phyloP scores from a whole-genome alignment of 768 basidiomycete genomes.

The Mycena venus region DNA sequence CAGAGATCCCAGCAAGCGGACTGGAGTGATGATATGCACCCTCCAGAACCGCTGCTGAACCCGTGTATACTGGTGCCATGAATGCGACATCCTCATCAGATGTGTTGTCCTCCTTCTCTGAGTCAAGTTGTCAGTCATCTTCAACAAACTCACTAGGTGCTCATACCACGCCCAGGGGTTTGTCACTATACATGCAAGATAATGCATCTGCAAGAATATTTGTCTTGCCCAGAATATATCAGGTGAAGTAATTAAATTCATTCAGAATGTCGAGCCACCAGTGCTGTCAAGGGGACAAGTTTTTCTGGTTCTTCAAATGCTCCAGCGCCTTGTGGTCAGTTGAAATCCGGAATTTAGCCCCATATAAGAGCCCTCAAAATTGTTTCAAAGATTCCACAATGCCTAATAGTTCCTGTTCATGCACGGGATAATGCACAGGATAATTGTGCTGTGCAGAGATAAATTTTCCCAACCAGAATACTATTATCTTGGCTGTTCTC shows the following conservation, averaged over 20 bases:
- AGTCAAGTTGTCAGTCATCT: neutral
- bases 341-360: constrained; percentile 41
- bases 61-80: constrained; percentile 21
- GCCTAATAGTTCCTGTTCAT: constrained; percentile 54
- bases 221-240: constrained; percentile 43
- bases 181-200: constrained; percentile 37
- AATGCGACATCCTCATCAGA: constrained; percentile 7
- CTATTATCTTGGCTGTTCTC: constrained; percentile 41
- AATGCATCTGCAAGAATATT: constrained; percentile 50
- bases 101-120: neutral
- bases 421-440: no score
- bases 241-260: constrained; percentile 42
- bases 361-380: constrained; percentile 46
- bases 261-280: constrained; percentile 51
- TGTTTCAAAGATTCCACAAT: constrained; percentile 51
- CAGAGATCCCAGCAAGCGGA: neutral
- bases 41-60: no score
- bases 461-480: constrained; percentile 54
- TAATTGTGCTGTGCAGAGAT: constrained; percentile 54
- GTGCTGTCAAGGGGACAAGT: constrained; percentile 50
- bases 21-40: neutral
- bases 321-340: constrained; percentile 48
- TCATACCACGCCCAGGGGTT: constrained; percentile 20
- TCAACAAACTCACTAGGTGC: constrained; percentile 25
- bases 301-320: constrained; percentile 44